Percentiles rank a stretch among this genome's conserved stretches.
phyloP scores from a whole-genome alignment of 1,284 basidiomycete species.

The Singerocomus rubriflavus region DNA sequence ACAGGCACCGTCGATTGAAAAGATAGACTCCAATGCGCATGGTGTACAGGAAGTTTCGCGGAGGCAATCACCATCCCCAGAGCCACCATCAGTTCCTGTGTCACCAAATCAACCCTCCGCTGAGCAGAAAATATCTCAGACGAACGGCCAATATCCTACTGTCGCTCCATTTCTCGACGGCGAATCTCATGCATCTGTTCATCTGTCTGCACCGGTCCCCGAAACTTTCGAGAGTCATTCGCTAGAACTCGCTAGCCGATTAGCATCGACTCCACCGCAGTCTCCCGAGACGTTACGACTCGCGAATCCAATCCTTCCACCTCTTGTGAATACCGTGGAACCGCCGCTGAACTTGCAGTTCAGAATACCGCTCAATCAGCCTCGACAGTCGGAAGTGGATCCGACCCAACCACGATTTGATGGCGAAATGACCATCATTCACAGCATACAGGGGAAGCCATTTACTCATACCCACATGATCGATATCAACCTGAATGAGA shows the following conservation, averaged over 20 bases:
- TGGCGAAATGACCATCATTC: conserved; percentile 19
- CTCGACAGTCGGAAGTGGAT: not conserved
- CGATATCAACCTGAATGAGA: conserved; percentile 23
- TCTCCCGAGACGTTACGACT: conserved; percentile 2
- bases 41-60: not conserved
- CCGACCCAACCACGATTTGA: conserved; percentile 15
- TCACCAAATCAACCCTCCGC: not conserved
- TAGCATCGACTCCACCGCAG: not conserved
- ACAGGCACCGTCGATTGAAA: not conserved
- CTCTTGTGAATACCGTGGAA: conserved; percentile 10
- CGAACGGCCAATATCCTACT: not conserved
- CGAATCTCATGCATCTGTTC: not conserved
- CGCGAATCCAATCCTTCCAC: conserved; percentile 13
- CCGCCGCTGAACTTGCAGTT: conserved; percentile 24
- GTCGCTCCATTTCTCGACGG: not conserved
- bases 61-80: not conserved
- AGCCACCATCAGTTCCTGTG: not conserved
- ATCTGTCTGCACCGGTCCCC: not conserved
- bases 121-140: not conserved
- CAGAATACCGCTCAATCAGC: not conserved
- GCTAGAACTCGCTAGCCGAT: not conserved
- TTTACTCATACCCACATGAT: conserved; percentile 22
- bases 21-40: not conserved
- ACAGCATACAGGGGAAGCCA: conserved; percentile 19
- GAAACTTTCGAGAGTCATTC: not conserved